Percentiles rank a stretch among this genome's conserved stretches.
These are phyloP conservation scores for Nakaseomyces bracarensis DNA, from an alignment of 1,139 yeast species.

Conservation along the genomic window DNA sequence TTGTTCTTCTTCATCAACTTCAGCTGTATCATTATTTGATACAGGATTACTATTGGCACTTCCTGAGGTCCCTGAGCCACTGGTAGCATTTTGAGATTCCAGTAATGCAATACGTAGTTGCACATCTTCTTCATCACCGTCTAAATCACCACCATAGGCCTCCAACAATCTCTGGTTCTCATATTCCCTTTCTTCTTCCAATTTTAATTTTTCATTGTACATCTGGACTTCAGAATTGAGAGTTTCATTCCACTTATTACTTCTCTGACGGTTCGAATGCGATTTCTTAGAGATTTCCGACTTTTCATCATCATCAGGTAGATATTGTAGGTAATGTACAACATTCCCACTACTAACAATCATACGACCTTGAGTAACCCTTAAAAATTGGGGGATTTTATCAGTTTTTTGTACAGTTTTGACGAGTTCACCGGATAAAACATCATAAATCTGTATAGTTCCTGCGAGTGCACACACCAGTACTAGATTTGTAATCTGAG, in stretches of 20 bases:
- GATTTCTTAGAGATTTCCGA: not conserved
- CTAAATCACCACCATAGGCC: slow-evolving; percentile 31
- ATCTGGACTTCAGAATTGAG: slow-evolving; percentile 25
- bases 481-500: slow-evolving; percentile 36
- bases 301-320: slow-evolving; percentile 15
- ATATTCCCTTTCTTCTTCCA: slow-evolving; percentile 18
- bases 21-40: slow-evolving; percentile 5
- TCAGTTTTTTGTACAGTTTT: slow-evolving; percentile 28
- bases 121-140: slow-evolving; percentile 36
- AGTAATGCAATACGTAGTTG: slow-evolving; percentile 38
- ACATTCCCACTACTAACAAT: slow-evolving; percentile 27
- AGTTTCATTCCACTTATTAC: slow-evolving; percentile 28
- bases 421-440: slow-evolving; percentile 36
- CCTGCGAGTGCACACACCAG: slow-evolving; percentile 61
- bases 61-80: slow-evolving; percentile 13
- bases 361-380: slow-evolving; percentile 29
- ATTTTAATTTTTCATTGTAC: slow-evolving; percentile 29
- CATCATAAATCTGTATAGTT: slow-evolving; percentile 52
- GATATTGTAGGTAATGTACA: slow-evolving; percentile 26
- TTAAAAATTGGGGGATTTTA: slow-evolving; percentile 26
- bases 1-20: slow-evolving; percentile 18
- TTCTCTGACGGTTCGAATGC: slow-evolving; percentile 11
- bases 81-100: slow-evolving; percentile 26
- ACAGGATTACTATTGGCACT: slow-evolving; percentile 9
- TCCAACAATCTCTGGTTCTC: slow-evolving; percentile 20